Base-by-base conservation (phyloP, 805 yeast species). In the Wickerhamiella siamensis region DNA sequence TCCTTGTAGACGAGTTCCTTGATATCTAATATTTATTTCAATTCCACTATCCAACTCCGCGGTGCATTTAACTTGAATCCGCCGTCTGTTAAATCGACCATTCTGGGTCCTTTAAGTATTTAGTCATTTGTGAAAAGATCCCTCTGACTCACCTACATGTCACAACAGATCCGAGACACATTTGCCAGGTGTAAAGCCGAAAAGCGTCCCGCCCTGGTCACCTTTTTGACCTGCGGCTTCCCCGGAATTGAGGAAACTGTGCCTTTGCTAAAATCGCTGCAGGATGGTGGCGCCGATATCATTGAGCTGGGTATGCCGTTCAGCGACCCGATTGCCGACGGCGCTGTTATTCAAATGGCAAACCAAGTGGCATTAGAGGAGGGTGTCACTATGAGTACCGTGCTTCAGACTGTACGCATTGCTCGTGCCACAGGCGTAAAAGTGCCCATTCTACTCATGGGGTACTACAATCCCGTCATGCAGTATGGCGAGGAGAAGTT, bases 241-340 rank as follows among this genome's bases (percentile, higher is more conserved):
- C 99, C 99, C 41, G 70, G 84, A 15, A 63, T 81, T 42, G 93
- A 79, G 42, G 95, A 82, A 49, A 87, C 98, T 1, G 68, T 91
- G 39, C 93, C 94, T 5, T 74, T 87, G 48, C 59, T 91, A 60
- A 73, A 77, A 58, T 88, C 91, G 18, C 74, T 91, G 65, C 97
- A 91, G 66, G 82, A 74, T 22, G 96, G 95, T 50, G 99, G 99
- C 43, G 93, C 82, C 31, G 97, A 91, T 57, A 72, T 91, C 47
- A 83, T 91, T 51, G 99, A 91, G 64, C 65, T 91, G 37, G 98
- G 99, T 47, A 65, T 91, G 59, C 99, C 99, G 38, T 91, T 91
- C 61, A 79, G 95, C 18, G 99, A 91, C 60, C 98, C 99, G 31
- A 86, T 91, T 59, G 99, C 97, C 27, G 99, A 91, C 61, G 99